Base-by-base conservation (phyloP, 345 rosid genomes). In the Brassica cretica region DNA sequence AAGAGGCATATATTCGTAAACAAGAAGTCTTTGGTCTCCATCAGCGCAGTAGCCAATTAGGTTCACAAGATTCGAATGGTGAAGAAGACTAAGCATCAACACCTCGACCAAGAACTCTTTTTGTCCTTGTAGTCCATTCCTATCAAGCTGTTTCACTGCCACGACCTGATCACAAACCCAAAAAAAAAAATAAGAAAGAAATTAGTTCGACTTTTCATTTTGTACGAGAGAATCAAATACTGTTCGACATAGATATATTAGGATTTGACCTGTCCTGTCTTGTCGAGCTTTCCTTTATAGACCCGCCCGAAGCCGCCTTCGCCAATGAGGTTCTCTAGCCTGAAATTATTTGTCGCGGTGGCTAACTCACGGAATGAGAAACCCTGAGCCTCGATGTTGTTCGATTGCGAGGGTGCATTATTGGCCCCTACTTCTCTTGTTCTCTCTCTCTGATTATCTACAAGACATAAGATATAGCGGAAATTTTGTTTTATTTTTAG, bases 71-170 rank as follows among this genome's bases (percentile, higher is more conserved):
- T 41, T 41, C 4, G 49, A 9, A 41, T 41, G 49, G 10, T 41
- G 49, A 41, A 41, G 49, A 41, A 41, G 49, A 41, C 49, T 41
- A 11, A 41, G 49, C 49, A 41, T 41, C 58, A 51, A 51, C 6
- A 51, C 58, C 58, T 51, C 58, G 58, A 51, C 58, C 58, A 51
- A 51, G 58, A 51, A 51, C 58, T 51, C 58, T n/a, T 15, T 51
- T 51, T n/a, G 18, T 51, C 58, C 58, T 51, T 51, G 58, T 51
- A 51, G 19, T 51, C 58, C 58, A 15, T 51, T 51, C 58, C 19
- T 51, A 51, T 51, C 58, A n/a, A 51, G 58, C 19, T 51, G 58
- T 51, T 51, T 51, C 58, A 51, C 58, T 51, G 58, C 58, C 58
- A 51, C 58, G 58, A 51, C 21, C 58, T 51, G 58, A 51, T 51